Conservation (phyloP, 1,139 yeast species). For the Suhomyces bribrorum region DNA sequence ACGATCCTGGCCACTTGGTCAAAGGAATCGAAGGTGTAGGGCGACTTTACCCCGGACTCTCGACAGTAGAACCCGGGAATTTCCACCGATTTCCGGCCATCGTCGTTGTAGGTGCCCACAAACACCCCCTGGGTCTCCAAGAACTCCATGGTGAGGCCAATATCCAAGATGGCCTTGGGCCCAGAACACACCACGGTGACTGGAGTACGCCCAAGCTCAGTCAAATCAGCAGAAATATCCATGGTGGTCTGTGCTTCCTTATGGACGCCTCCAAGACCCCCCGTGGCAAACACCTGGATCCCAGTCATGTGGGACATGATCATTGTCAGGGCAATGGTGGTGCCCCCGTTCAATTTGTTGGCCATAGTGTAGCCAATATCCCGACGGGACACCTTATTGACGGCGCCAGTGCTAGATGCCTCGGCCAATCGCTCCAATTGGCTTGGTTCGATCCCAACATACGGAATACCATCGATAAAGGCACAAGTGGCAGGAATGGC, state of each 20-base stretch:
- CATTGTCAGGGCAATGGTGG: slow-evolving; percentile 91
- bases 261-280: slow-evolving; percentile 93
- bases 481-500: slow-evolving; percentile 89
- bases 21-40: slow-evolving; percentile 57
- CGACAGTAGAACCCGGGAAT: slow-evolving; percentile 86
- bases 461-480: slow-evolving; percentile 68
- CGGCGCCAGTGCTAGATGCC: slow-evolving; percentile 25
- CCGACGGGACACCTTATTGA: slow-evolving; percentile 72
- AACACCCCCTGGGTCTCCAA: slow-evolving; percentile 85
- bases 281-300: slow-evolving; percentile 85
- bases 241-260: slow-evolving; percentile 71
- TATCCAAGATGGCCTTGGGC: slow-evolving; percentile 83
- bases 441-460: slow-evolving; percentile 56
- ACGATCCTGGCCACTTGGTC: slow-evolving; percentile 64
- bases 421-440: slow-evolving; percentile 58
- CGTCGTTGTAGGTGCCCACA: slow-evolving; percentile 52
- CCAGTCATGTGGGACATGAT: slow-evolving; percentile 75
- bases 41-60: slow-evolving; percentile 73
- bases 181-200: slow-evolving; percentile 91
- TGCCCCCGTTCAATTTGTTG: slow-evolving; percentile 68
- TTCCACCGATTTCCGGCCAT: slow-evolving; percentile 27
- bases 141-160: slow-evolving; percentile 79
- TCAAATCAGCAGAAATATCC: slow-evolving; percentile 87
- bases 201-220: slow-evolving; percentile 79
- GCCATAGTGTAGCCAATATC: slow-evolving; percentile 80